Evolutionary conservation across 768 basidiomycete species (phyloP).

Genomic region (Hortiboletus flavorubellus): DNA sequence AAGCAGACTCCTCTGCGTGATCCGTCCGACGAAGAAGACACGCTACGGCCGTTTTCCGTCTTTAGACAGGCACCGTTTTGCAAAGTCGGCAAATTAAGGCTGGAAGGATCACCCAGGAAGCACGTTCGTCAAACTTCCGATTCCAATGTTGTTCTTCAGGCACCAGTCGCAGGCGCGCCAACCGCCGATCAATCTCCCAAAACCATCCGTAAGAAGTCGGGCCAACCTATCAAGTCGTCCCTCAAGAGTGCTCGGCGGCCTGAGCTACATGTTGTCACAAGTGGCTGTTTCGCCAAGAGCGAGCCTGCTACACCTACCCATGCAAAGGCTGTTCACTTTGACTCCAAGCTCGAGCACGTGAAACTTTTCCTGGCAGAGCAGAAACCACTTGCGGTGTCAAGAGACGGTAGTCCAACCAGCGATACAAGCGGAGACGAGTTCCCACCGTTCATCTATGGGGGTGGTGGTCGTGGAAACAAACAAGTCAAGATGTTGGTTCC

Average conservation of each 20-base stretch:
- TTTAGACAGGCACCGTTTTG: slow-evolving; percentile 21
- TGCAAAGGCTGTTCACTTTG: slow-evolving; percentile 89
- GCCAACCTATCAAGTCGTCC: slow-evolving; percentile 89
- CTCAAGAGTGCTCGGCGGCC: slow-evolving; percentile 69
- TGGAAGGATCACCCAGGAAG: slow-evolving; percentile 22
- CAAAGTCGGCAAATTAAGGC: slow-evolving; percentile 21
- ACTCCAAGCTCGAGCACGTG: slow-evolving; percentile 87
- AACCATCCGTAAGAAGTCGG: slow-evolving; percentile 86
- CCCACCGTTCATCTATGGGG: slow-evolving; percentile 63
- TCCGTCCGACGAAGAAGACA: slow-evolving; percentile 32
- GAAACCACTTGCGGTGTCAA: slow-evolving; percentile 89
- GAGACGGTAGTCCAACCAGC: slow-evolving; percentile 85
- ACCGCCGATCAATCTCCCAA: slow-evolving; percentile 17
- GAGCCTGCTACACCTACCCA: slow-evolving; percentile 78
- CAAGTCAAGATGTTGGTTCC: slow-evolving; percentile 57
- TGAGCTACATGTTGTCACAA: slow-evolving; percentile 51
- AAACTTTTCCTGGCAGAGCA: slow-evolving; percentile 94
- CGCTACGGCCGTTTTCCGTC: slow-evolving; percentile 16
- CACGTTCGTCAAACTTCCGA: slow-evolving; percentile 25
- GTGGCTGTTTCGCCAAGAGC: slow-evolving; percentile 53
- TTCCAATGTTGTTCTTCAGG: slow-evolving; percentile 5
- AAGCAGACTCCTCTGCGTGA: slow-evolving; percentile 21
- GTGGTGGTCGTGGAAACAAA: slow-evolving; percentile 31
- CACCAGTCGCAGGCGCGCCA: not conserved
- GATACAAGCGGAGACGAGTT: slow-evolving; percentile 83